A percentile compares a stretch with the other conserved stretches of the same genome.
These are phyloP conservation scores for Lodderomyces jiufengensis DNA, from an alignment of 1,139 yeast species.

Conservation along the genomic window DNA sequence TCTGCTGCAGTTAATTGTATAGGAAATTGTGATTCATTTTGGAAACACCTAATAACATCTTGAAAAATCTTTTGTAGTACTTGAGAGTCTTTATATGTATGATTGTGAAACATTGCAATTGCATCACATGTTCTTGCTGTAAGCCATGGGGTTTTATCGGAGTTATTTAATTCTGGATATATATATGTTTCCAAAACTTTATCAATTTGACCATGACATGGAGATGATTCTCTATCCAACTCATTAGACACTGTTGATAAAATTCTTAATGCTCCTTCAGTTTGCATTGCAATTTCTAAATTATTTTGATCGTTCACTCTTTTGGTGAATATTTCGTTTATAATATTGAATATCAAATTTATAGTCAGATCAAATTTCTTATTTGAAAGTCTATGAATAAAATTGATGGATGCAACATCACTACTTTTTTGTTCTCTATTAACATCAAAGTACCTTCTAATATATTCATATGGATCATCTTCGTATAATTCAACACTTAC, in stretches of 20 bases:
- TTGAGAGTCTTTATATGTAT: constrained; percentile 35
- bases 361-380: constrained; percentile 47
- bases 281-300: constrained; percentile 33
- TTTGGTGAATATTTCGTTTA: constrained; percentile 49
- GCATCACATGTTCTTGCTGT: constrained; percentile 58
- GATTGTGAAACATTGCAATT: constrained; percentile 42
- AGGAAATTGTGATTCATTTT: constrained; percentile 43
- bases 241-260: constrained; percentile 45
- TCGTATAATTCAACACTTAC: constrained; percentile 61
- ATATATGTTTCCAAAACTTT: constrained; percentile 42
- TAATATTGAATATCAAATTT: constrained; percentile 39
- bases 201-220: constrained; percentile 46
- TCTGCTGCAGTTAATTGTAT: constrained; percentile 52
- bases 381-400: constrained; percentile 50
- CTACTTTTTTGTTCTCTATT: constrained; percentile 72
- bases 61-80: constrained; percentile 44
- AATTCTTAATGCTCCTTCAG: constrained; percentile 51
- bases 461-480: constrained; percentile 71
- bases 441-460: constrained; percentile 64
- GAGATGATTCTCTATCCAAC: constrained; percentile 36
- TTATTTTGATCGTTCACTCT: constrained; percentile 33
- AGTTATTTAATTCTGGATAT: constrained; percentile 41
- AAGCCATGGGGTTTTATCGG: constrained; percentile 41
- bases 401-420: constrained; percentile 79
- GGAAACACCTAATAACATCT: constrained; percentile 43